Evolutionary conservation across 257 asterid species (phyloP).

Genomic region (Thymus quinquecostatus): DNA sequence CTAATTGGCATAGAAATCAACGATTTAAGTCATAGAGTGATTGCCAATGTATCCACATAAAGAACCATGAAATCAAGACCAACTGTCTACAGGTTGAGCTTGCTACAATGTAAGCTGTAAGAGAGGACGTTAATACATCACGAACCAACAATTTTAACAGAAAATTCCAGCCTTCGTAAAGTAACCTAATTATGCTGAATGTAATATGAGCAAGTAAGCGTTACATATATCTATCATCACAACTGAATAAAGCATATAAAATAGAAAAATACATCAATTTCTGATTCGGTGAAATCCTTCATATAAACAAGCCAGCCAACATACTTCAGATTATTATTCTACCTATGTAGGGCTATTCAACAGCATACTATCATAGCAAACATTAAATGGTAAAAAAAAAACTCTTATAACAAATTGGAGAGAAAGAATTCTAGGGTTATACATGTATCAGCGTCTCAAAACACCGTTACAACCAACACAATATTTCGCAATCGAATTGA

Average conservation of each 20-base stretch:
- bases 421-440: neutral
- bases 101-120: neutral
- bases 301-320: neutral
- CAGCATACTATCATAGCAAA: neutral
- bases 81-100: neutral
- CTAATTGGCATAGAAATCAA: neutral
- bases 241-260: neutral
- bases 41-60: neutral
- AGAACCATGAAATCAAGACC: neutral
- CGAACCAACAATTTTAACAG: neutral
- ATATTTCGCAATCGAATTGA: neutral
- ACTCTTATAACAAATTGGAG: neutral
- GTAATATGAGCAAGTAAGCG: neutral
- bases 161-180: neutral
- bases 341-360: neutral
- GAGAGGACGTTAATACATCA: neutral
- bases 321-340: neutral
- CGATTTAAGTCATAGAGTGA: neutral
- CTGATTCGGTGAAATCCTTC: neutral
- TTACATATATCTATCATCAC: neutral
- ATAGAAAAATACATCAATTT: neutral
- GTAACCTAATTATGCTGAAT: neutral
- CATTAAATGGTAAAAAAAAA: neutral
- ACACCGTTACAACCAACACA: neutral
- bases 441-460: neutral